Evolutionary conservation across 164 flowering plant genomes (phyloP).

Genomic region (Kalanchoe fedtschenkoi): DNA sequence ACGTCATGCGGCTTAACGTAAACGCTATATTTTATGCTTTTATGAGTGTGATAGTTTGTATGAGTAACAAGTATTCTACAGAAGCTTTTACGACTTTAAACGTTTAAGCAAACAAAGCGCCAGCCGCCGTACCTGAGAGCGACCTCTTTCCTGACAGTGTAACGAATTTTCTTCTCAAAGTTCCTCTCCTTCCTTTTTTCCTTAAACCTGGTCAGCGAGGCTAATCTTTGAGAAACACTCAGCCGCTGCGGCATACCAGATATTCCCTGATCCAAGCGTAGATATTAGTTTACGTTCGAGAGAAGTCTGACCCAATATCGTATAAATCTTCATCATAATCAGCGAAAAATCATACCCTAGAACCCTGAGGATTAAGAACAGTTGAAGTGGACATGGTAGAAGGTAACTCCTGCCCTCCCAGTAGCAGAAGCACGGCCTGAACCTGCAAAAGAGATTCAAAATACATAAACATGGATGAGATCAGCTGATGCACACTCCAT

Average conservation of each 20-base stretch:
- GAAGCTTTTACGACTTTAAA: too few relatives aligned
- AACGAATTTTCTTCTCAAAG: constrained; percentile 60
- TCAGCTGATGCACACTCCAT: neutral
- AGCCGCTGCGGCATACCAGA: constrained; percentile 29
- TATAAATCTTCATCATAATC: neutral
- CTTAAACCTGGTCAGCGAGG: constrained; percentile 52
- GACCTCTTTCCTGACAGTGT: constrained; percentile 57
- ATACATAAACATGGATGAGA: neutral
- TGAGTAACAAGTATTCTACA: too few relatives aligned
- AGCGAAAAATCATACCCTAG: neutral
- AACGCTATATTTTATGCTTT: neutral
- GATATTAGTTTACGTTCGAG: neutral
- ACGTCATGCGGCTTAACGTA: neutral
- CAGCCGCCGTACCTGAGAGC: constrained; percentile 38
- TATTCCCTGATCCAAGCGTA: constrained; percentile 19
- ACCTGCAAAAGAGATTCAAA: constrained; percentile 27
- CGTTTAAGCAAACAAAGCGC: too few relatives aligned
- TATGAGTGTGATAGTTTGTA: neutral
- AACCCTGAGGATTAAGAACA: constrained; percentile 8
- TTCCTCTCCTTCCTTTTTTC: constrained; percentile 52
- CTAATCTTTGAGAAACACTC: constrained; percentile 48
- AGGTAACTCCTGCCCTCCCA: constrained; percentile 51
- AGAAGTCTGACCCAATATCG: neutral
- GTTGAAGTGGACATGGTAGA: constrained; percentile 20
- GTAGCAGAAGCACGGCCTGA: constrained; percentile 43